phyloP scores from a whole-genome alignment of 768 basidiomycete species.

The Mycena rebaudengoi region DNA sequence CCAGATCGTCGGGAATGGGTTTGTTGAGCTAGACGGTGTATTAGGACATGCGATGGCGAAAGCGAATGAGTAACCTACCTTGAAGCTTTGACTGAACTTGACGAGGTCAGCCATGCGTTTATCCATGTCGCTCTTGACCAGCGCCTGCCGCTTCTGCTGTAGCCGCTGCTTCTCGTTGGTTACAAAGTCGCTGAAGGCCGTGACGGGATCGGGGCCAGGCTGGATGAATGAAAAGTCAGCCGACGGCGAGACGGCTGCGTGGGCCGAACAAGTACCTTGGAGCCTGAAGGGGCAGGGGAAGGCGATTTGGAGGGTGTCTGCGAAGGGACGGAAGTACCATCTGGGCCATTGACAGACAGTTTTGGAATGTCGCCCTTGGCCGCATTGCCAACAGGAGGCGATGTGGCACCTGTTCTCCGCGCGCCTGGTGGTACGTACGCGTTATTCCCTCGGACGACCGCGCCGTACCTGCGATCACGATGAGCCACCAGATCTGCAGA shows the following conservation, averaged over 20 bases:
- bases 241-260: background rate
- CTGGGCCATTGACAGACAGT: slow-evolving; percentile 81
- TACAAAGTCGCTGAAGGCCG: slow-evolving; percentile 93
- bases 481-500: slow-evolving; percentile 7
- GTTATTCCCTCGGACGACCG: slow-evolving; percentile 86
- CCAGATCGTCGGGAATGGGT: slow-evolving; percentile 93
- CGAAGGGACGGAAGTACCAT: slow-evolving; percentile 60
- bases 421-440: slow-evolving; percentile 97
- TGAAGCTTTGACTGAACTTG: slow-evolving; percentile 94
- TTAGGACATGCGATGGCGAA: background rate
- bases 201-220: slow-evolving; percentile 79
- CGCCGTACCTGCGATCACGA: slow-evolving; percentile 75
- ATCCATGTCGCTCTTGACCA: slow-evolving; percentile 94
- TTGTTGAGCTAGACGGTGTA: slow-evolving; percentile 77
- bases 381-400: slow-evolving; percentile 39
- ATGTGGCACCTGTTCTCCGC: slow-evolving; percentile 54
- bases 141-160: slow-evolving; percentile 88
- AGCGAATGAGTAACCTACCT: slow-evolving; percentile 60
- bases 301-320: slow-evolving; percentile 63
- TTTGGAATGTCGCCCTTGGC: slow-evolving; percentile 67
- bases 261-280: slow-evolving; percentile 55
- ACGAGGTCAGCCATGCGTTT: slow-evolving; percentile 92
- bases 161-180: slow-evolving; percentile 90
- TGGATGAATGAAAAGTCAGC: slow-evolving; percentile 36
- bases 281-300: slow-evolving; percentile 66